phyloP scores from a whole-genome alignment of 2,329 filamentous ascomycete genomes.

The Exophiala bonariae region DNA sequence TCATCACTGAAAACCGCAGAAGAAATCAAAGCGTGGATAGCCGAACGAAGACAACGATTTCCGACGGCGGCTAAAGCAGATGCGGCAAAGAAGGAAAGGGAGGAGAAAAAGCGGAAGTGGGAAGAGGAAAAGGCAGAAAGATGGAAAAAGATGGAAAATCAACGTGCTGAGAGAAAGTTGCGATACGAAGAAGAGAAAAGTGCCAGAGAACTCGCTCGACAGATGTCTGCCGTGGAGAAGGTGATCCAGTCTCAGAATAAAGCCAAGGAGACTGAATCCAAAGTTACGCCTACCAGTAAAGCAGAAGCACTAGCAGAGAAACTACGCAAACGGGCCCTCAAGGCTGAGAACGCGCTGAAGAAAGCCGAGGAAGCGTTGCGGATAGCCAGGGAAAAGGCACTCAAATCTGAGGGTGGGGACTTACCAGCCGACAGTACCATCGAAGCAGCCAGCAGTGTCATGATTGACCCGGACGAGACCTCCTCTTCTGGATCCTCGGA shows the following conservation, averaged over 20 bases:
- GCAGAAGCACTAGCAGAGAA: conserved; percentile 35
- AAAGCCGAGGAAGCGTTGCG: conserved; percentile 21
- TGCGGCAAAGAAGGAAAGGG: conserved; percentile 35
- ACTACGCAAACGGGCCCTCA: conserved; percentile 41
- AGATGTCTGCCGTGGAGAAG: conserved; percentile 8
- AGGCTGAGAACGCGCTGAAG: conserved; percentile 38
- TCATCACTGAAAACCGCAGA: conserved; percentile 55
- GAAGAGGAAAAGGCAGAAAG: conserved; percentile 60
- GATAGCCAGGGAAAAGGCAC: conserved; percentile 8
- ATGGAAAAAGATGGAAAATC: conserved; percentile 30
- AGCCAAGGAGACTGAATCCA: neutral
- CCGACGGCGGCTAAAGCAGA: conserved; percentile 72
- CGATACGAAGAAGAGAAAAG: conserved; percentile 24
- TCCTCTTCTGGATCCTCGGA: conserved; percentile 23
- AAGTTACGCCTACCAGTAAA: conserved; percentile 1
- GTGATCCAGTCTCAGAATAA: neutral
- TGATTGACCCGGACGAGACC: conserved; percentile 13
- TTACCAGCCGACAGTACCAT: neutral
- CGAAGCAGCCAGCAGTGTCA: neutral
- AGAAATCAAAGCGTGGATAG: conserved; percentile 78
- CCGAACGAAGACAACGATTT: conserved; percentile 75
- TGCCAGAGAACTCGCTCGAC: conserved; percentile 4
- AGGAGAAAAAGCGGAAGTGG: conserved; percentile 63
- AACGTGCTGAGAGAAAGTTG: conserved; percentile 36
- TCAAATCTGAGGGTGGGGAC: neutral